Base-by-base conservation (phyloP, 1,139 yeast genomes). In the Geotrichum fermentans region DNA sequence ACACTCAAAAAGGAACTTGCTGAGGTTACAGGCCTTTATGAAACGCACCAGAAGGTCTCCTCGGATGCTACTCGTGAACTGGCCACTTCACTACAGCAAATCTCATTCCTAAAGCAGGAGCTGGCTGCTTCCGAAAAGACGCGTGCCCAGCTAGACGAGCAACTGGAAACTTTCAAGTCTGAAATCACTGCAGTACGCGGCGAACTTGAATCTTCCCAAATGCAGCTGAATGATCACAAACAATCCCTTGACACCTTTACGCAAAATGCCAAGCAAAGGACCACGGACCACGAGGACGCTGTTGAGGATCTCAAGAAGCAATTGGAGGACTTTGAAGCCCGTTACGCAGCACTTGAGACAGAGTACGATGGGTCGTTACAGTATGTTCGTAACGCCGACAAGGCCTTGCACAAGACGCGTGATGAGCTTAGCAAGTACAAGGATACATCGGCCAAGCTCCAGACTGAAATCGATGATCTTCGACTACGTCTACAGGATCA, bases 341-440 rank as follows among this genome's bases (percentile, higher is more conserved):
- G 49, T 38, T 52, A 47, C 46, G 20, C 22, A n/a, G 64, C 65
- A 41, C 56, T 68, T 29, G 69, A 82, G 61, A 75, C 70, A 4
- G 82, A 83, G 60, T 85, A 84, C 66, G 78, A 78, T 52, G 81
- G 82, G 59, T 84, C 94, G 1, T 66, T 85, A 53, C 81, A 79
- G 57, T 80, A 88, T 34, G 83, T 86, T 26, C 79, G 78, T 58
- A 85, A 82, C 62, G 82, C 92, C 10, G 83, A 85, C 52, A 79
- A 77, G 56, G 96, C 96, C 0, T 73, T 88, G 51, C 79, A 78
- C 54, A 64, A 82, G 58, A 82, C 92, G 14, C 88, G 87, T 59
- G 79, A 77, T 42, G 96, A 89, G 63, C 70, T 83, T 53, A 72
- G 72, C 44, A 78, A 73, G 61, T 82, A 80, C 61, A 82, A 78